phyloP scores from a whole-genome alignment of 805 yeast genomes.

The Kodamaea jinghongensis region DNA sequence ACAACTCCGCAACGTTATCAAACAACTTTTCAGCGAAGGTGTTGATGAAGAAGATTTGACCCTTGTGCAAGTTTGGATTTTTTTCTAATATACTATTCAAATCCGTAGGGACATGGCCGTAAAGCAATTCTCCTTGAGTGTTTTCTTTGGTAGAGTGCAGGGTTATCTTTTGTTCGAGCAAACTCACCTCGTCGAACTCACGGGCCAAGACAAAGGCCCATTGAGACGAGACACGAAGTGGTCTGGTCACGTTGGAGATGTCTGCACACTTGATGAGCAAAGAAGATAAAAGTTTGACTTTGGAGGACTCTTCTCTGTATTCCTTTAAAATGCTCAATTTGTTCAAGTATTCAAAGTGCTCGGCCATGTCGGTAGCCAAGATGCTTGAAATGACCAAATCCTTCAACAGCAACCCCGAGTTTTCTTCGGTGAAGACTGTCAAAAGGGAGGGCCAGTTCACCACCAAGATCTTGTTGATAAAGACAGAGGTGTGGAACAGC shows the following conservation, averaged over 20 bases:
- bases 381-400: conserved; percentile 36
- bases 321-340: conserved; percentile 38
- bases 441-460: conserved; percentile 40
- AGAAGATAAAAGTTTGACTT: conserved; percentile 51
- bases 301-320: conserved; percentile 16
- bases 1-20: conserved; percentile 53
- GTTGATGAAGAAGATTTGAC: conserved; percentile 80
- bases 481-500: conserved; percentile 72
- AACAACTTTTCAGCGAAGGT: conserved; percentile 81
- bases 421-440: conserved; percentile 33
- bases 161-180: conserved; percentile 41
- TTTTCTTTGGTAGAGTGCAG: conserved; percentile 8
- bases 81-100: conserved; percentile 43
- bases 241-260: conserved; percentile 88
- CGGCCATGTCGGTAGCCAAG: conserved; percentile 84
- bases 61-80: conserved; percentile 55
- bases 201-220: conserved; percentile 83
- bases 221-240: conserved; percentile 67
- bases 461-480: conserved; percentile 39
- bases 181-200: conserved; percentile 70
- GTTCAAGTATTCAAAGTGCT: conserved; percentile 69
- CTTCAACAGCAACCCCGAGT: conserved; percentile 18
- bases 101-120: conserved; percentile 37
- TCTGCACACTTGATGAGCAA: conserved; percentile 91
- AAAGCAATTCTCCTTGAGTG: conserved; percentile 14